These are phyloP conservation scores for Suillus placidus DNA, from an alignment of 768 basidiomycete genomes.

Conservation along the genomic window DNA sequence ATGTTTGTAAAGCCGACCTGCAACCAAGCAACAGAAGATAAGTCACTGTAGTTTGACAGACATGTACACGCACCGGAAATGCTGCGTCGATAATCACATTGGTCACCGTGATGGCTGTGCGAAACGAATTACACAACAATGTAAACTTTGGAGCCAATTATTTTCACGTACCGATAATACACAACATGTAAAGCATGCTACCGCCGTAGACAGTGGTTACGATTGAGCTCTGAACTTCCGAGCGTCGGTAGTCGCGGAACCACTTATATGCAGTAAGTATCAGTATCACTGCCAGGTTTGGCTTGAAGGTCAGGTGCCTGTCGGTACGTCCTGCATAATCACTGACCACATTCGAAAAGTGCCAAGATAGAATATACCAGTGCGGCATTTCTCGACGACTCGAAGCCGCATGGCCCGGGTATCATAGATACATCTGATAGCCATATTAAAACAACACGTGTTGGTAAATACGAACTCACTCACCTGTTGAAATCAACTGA, in stretches of 20 bases:
- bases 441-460: background rate
- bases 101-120: constrained; percentile 18
- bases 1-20: background rate
- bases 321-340: background rate
- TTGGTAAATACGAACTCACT: background rate
- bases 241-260: background rate
- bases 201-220: constrained; percentile 19
- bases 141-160: too few species aligned
- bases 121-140: background rate
- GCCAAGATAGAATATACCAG: constrained; percentile 1
- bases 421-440: background rate
- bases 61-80: constrained; percentile 14
- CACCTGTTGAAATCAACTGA: constrained; percentile 13
- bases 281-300: constrained; percentile 2
- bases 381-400: constrained; percentile 1
- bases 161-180: constrained; percentile 18
- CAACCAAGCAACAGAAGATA: background rate
- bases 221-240: constrained; percentile 12
- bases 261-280: constrained; percentile 7
- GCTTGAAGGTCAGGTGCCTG: background rate
- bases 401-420: background rate
- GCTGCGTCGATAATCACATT: constrained; percentile 12
- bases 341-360: background rate
- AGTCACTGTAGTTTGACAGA: background rate
- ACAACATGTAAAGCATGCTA: constrained; percentile 21